phyloP scores from a whole-genome alignment of 495 filamentous ascomycete species.

The Aspergillus nidulans region DNA sequence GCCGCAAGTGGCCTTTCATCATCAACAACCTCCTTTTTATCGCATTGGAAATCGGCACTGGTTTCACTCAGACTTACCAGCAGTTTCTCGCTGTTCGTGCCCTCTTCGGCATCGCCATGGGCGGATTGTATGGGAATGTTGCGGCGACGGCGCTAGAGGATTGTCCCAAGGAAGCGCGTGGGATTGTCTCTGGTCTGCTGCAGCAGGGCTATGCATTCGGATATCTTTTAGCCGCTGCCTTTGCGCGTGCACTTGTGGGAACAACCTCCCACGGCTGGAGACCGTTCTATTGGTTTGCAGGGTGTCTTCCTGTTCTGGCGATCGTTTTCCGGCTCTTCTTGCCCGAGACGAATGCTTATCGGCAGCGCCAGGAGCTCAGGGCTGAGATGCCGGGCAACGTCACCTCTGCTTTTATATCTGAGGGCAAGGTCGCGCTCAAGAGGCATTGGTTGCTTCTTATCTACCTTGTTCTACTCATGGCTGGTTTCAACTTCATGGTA shows the following conservation, averaged over 20 bases:
- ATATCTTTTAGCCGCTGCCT: conserved; percentile 75
- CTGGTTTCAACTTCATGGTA: conserved; percentile 85
- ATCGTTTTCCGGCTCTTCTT: conserved; percentile 73
- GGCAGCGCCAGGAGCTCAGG: conserved; percentile 57
- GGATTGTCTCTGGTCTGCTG: conserved; percentile 74
- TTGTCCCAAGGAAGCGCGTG: conserved; percentile 67
- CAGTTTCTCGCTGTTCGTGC: conserved; percentile 77
- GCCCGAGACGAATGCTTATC: conserved; percentile 69
- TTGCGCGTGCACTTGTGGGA: conserved; percentile 66
- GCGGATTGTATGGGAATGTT: conserved; percentile 82
- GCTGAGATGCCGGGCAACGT: conserved; percentile 42
- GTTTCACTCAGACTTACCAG: conserved; percentile 71
- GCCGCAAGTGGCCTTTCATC: conserved; percentile 84
- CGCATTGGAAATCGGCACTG: conserved; percentile 71
- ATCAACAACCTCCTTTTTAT: conserved; percentile 82
- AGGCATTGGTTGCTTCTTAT: conserved; percentile 74
- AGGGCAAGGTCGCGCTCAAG: conserved; percentile 71
- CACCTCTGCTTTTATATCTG: conserved; percentile 60
- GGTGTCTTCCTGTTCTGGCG: conserved; percentile 73
- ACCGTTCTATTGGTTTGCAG: conserved; percentile 86
- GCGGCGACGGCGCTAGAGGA: conserved; percentile 85
- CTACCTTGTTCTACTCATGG: conserved; percentile 82
- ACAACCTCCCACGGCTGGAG: conserved; percentile 72
- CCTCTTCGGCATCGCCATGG: conserved; percentile 88
- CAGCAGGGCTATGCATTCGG: conserved; percentile 91